phyloP scores from a whole-genome alignment of 257 asterid species.

The Ilex asprella region DNA sequence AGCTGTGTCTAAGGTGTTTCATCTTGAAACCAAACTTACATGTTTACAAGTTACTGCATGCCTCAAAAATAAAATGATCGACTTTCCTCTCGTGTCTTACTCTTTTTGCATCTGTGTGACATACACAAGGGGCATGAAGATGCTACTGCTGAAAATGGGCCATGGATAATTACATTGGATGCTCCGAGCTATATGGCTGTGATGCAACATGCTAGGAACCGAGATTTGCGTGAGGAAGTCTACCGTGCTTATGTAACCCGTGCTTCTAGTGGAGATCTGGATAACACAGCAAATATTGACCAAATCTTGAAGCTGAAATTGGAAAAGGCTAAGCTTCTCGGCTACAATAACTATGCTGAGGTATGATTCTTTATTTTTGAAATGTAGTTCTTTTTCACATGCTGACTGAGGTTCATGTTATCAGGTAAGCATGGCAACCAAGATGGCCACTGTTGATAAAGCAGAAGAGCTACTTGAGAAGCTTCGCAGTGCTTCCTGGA shows the following conservation, averaged over 20 bases:
- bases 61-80: not conserved
- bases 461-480: conserved; percentile 90
- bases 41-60: not conserved
- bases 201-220: conserved; percentile 83
- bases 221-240: conserved; percentile 90
- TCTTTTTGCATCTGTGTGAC: conserved; percentile 11
- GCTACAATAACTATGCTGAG: conserved; percentile 90
- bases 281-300: conserved; percentile 75
- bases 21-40: not conserved
- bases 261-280: conserved; percentile 89
- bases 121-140: conserved; percentile 77
- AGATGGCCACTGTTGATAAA: conserved; percentile 91
- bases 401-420: conserved; percentile 26
- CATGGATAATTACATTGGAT: conserved; percentile 92
- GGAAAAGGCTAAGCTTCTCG: conserved; percentile 96
- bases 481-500: conserved; percentile 87
- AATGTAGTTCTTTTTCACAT: conserved; percentile 1
- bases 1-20: conserved; percentile 79
- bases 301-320: conserved; percentile 80
- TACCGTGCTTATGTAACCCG: conserved; percentile 83
- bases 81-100: conserved; percentile 6
- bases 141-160: conserved; percentile 91
- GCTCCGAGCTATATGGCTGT: conserved; percentile 88
- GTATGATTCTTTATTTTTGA: conserved; percentile 26
- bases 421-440: conserved; percentile 93